Evolutionary conservation across 208 protist species (phyloP).

Genomic region (Herpetomonas samuelpessoai): DNA sequence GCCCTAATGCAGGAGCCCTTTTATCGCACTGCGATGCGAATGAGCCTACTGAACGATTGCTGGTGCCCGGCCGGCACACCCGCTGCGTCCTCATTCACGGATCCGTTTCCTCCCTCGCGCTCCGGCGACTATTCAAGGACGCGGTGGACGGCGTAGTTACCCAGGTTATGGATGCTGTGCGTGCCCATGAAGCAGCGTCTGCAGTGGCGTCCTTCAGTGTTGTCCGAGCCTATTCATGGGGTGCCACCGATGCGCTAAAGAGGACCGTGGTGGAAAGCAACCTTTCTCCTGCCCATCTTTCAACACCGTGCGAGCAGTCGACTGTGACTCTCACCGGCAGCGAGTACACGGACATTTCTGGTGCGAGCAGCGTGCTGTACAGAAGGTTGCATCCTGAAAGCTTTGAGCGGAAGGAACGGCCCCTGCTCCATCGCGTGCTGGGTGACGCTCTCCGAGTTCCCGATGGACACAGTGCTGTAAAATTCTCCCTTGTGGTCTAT

Average conservation of each 20-base stretch:
- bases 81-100: background rate
- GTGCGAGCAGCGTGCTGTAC: background rate
- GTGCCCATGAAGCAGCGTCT: no score
- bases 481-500: conserved; percentile 8
- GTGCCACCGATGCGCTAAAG: conserved; percentile 23
- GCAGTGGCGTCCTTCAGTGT: conserved; percentile 31
- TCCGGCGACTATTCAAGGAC: background rate
- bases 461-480: conserved; percentile 11
- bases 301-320: background rate
- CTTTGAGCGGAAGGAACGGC: background rate
- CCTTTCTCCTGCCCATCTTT: background rate
- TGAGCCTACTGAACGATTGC: no score
- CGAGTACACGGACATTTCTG: background rate
- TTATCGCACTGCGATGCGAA: no score
- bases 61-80: no score
- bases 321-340: conserved; percentile 8
- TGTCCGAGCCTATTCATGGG: conserved; percentile 35
- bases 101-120: background rate
- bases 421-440: background rate
- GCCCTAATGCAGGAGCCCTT: no score
- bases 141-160: background rate
- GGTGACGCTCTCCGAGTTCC: background rate
- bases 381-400: background rate
- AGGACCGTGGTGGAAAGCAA: conserved; percentile 16
- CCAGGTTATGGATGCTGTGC: no score